phyloP scores from a whole-genome alignment of 2,329 filamentous ascomycete species.

The Verticillium nubilum region DNA sequence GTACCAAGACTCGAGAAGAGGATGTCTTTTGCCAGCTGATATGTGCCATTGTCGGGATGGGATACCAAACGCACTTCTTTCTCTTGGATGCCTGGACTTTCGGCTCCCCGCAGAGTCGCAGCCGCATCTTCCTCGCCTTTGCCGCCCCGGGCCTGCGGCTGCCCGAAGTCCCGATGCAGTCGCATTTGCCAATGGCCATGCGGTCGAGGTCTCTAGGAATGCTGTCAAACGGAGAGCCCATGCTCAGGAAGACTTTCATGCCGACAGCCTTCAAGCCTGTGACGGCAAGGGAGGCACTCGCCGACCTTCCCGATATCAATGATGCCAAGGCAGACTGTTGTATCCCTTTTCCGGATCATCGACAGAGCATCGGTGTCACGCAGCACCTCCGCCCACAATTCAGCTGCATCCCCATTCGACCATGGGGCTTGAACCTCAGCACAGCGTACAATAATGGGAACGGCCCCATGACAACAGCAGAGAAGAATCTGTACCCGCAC shows the following conservation, averaged over 20 bases:
- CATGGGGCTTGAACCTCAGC: slow-evolving; percentile 46
- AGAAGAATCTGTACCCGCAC: slow-evolving; percentile 33
- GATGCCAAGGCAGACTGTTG: slow-evolving; percentile 59
- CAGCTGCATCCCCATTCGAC: slow-evolving; percentile 52
- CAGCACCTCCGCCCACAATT: slow-evolving; percentile 39
- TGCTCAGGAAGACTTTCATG: slow-evolving; percentile 44
- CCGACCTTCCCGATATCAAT: slow-evolving; percentile 56
- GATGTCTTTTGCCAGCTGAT: slow-evolving; percentile 71
- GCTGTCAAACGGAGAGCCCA: slow-evolving; percentile 53
- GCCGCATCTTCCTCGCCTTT: slow-evolving; percentile 65
- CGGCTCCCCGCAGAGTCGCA: slow-evolving; percentile 60
- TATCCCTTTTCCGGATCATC: slow-evolving; percentile 63
- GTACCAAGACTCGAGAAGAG: slow-evolving; percentile 37
- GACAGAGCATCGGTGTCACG: slow-evolving; percentile 38
- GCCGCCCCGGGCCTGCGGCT: slow-evolving; percentile 60
- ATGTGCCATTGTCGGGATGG: slow-evolving; percentile 67
- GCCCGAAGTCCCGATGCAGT: slow-evolving; percentile 49
- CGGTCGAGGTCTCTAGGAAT: slow-evolving; percentile 41
- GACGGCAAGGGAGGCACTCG: slow-evolving; percentile 45
- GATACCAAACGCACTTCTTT: slow-evolving; percentile 68
- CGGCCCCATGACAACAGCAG: slow-evolving; percentile 29
- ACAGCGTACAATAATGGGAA: slow-evolving; percentile 35
- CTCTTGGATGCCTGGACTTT: slow-evolving; percentile 65
- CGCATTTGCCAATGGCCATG: slow-evolving; percentile 40
- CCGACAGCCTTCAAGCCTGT: slow-evolving; percentile 57